Base-by-base conservation (phyloP, 106 monocot species). In the Hemerocallis citrina region DNA sequence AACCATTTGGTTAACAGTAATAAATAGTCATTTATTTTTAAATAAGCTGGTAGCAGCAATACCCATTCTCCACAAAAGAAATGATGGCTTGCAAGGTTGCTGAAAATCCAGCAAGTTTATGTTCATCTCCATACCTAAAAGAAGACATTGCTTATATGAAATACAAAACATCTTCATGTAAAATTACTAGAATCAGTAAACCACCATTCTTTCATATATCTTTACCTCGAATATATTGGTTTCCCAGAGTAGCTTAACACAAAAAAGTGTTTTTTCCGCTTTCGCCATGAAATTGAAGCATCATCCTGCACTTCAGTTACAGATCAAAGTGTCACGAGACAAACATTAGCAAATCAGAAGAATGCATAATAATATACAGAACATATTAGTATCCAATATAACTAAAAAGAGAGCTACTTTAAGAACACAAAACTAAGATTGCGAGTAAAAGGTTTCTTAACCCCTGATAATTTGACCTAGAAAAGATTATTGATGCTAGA, bases 51-150 rank as follows among this genome's bases (percentile, higher is more conserved):
- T n/a, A n/a, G 36, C 24, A 60, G 40, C 39, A 68, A 59, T 77
- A 96, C 96, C 96, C 75, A 65, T 91, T 87, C 70, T 96, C 90
- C 61, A 96, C 96, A 73, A 91, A 96, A 20, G 96, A 96, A 70
- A 96, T 96, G 49, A 96, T 96, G 51, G 96, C 96, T 66, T 96
- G 96, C 66, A 96, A 74, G 14, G 96, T 96, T 68, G 96, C 96
- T 28, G 96, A 87, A 63, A 96, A 96, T 59, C 96, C 96, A 20
- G 96, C 96, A 34, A 96, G 72, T 49, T 96, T 96, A 65, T 96
- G 87, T 65, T 96, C 96, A 82, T 91, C 96, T 34, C 96, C 96
- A 61, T 96, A 96, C 81, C 96, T 96, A 48, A 59, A 77, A 52
- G 44, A 59, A 48, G 23, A 65, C 14, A 68, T 15, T 47, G 42